Base-by-base conservation (phyloP, 495 filamentous ascomycete species). In the Talaromyces wortmannii region DNA sequence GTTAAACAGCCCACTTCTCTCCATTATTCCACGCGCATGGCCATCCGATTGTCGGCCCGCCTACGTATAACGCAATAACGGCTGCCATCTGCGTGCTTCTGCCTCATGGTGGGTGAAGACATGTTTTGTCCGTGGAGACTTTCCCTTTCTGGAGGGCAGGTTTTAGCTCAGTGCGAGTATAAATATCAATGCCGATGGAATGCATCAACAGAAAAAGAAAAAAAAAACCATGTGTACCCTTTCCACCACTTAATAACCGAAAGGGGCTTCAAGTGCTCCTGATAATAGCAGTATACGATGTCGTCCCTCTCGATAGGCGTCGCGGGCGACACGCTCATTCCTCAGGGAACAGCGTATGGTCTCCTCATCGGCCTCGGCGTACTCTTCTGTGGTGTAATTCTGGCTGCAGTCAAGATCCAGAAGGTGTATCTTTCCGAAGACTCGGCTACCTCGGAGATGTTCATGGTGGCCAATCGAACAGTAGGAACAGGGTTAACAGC, bases 391-490 rank as follows among this genome's bases (percentile, higher is more conserved):
- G 66, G 70, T 7, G 67, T 75, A 5, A 72, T 75, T 58, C 43
- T 76, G 5, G 52, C 68, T 23, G 72, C 73, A 6, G 65, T 76
- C 31, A 67, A 69, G 29, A 58, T 76, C 8, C 73, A 76, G 53
- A 75, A 66, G 48, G 58, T 60, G 0, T 75, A 75, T 63, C 63
- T 76, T 7, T 61, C 66, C 0, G 75, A 78, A 45, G 75, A 78
- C 49, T 73, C 72, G 15, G 71, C 63, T 11, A 72, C 71, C 33
- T 74, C 73, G 4, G 76, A 79, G 56, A 79, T 79, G 76, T 79
- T 79, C 61, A 77, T 79, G 72, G 73, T 75, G 30, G 76, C 76
- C 17, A 78, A 78, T 61, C 67, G 75, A 18, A 68, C 66, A 7
- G 76, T 79, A 7, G 67, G 70, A 7, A 77, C 68, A 4, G 76